phyloP scores from a whole-genome alignment of 768 basidiomycete species.

The Phylloporus sp. region DNA sequence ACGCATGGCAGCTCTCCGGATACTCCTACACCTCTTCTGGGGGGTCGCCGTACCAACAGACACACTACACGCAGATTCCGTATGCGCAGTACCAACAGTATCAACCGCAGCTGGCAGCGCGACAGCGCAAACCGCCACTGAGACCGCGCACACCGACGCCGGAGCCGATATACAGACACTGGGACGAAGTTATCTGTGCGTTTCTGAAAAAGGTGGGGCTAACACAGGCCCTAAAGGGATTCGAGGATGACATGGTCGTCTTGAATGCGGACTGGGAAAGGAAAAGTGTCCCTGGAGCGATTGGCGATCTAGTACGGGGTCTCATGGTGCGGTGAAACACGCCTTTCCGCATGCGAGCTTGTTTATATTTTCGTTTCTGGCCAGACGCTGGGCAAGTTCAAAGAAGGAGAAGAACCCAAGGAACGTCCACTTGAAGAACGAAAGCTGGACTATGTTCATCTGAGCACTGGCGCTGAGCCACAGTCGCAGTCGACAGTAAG shows the following conservation, averaged over 20 bases:
- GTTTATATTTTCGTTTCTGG: conserved; percentile 1
- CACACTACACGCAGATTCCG: conserved; percentile 33
- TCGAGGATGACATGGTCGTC: conserved; percentile 71
- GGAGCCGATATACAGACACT: conserved; percentile 51
- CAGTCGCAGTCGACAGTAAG: conserved; percentile 59
- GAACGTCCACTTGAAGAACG: conserved; percentile 55
- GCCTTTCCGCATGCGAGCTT: background rate
- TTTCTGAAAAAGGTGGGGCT: conserved; percentile 57
- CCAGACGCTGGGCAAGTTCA: conserved; percentile 30
- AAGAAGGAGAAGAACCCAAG: conserved; percentile 22
- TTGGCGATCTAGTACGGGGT: conserved; percentile 47
- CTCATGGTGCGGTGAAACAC: conserved; percentile 42
- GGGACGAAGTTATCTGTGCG: conserved; percentile 54
- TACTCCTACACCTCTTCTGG: conserved; percentile 31
- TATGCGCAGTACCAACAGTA: conserved; percentile 35
- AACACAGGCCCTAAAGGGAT: conserved; percentile 54
- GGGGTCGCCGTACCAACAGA: conserved; percentile 30
- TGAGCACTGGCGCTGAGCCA: conserved; percentile 43
- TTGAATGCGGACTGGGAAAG: conserved; percentile 65
- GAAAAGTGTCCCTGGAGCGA: conserved; percentile 50
- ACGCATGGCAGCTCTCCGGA: conserved; percentile 32
- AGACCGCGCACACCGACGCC: conserved; percentile 33
- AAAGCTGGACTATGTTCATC: conserved; percentile 59
- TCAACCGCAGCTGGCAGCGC: conserved; percentile 22
- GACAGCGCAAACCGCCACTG: conserved; percentile 28